Percentiles rank a stretch among this genome's conserved stretches.
These are phyloP conservation scores for Talaromyces amestolkiae DNA, from an alignment of 2,329 filamentous ascomycete genomes.

Conservation along the genomic window DNA sequence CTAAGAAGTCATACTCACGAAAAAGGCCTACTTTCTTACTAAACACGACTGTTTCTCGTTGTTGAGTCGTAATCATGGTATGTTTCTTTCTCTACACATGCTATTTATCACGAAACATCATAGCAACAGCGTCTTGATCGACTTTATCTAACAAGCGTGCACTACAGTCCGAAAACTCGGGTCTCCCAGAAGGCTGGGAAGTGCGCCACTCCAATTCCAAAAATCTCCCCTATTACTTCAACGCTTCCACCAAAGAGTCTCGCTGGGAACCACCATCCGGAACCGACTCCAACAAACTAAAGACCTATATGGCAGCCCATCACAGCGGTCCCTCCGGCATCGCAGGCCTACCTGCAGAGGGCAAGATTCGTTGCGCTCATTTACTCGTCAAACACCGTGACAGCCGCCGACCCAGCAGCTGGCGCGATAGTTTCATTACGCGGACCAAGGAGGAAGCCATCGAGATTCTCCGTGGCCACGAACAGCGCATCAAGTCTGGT, in stretches of 20 bases:
- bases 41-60: neutral
- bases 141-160: conserved; percentile 15
- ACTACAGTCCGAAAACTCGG: conserved; percentile 62
- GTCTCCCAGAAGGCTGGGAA: conserved; percentile 85
- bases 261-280: conserved; percentile 90
- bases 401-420: conserved; percentile 85
- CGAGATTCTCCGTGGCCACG: conserved; percentile 71
- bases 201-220: conserved; percentile 98
- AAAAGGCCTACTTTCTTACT: neutral
- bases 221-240: conserved; percentile 99
- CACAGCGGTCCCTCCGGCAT: conserved; percentile 59
- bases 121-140: neutral
- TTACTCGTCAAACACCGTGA: conserved; percentile 90
- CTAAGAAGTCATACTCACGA: neutral
- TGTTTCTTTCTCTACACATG: neutral
- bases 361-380: conserved; percentile 91
- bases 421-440: conserved; percentile 87
- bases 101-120: neutral
- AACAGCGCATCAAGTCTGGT: conserved; percentile 71
- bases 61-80: conserved; percentile 18
- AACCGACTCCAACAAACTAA: conserved; percentile 88
- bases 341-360: conserved; percentile 52
- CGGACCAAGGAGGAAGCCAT: conserved; percentile 83
- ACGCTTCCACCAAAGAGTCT: conserved; percentile 78
- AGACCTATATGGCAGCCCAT: conserved; percentile 86